Evolutionary conservation across 306 rosid genomes (phyloP), one percentile per base, ranked within the genome.

Genomic region (Acacia acuminata): DNA sequence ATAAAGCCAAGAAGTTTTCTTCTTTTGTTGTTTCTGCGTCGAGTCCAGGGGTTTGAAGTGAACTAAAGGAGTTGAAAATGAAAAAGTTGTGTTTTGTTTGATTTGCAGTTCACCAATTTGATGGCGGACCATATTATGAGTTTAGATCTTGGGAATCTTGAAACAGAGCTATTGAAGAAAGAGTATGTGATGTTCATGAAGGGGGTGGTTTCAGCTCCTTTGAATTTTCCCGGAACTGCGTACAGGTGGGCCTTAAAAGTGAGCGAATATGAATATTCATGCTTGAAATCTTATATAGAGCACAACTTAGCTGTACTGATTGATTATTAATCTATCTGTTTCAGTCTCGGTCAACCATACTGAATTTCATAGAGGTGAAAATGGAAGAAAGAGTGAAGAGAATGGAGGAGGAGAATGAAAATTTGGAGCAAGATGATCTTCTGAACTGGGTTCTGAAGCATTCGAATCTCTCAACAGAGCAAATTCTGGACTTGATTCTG

Each of bases 181-280:
- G 93, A 92, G 86, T 96, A 93, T 82, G 88, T 91, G 34, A 90
- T 89, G 82, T 96, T 96, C 87, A 96, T 96, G 99, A 93, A 92
- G 63, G 99, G 99, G 71, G 96, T 91, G 45, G 88, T 92, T 42
- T 96, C 97, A 55, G 86, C 91, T 32, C 99, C 99, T 73, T 61
- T 93, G 82, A 91, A 96, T 86, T 89, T 96, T 0, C 98, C 98
- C 0, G 98, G 98, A 82, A 92, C 97, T 71, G 90, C 99, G 56
- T 96, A 96, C 61, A 63, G 94, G 76, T 91, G 82, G 82, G 98
- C 99, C 64, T 79, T 93, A 7, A 88, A 93, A 95, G 98, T 95
- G 80, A 68, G 30, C 22, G 32, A 56, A 55, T 55, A 50, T 50
- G 19, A 7, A 15, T 20, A 7, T 22, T 55, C 24, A 73, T 34